phyloP scores from a whole-genome alignment of 1,284 basidiomycete genomes.

The Leccinum angustisporum region DNA sequence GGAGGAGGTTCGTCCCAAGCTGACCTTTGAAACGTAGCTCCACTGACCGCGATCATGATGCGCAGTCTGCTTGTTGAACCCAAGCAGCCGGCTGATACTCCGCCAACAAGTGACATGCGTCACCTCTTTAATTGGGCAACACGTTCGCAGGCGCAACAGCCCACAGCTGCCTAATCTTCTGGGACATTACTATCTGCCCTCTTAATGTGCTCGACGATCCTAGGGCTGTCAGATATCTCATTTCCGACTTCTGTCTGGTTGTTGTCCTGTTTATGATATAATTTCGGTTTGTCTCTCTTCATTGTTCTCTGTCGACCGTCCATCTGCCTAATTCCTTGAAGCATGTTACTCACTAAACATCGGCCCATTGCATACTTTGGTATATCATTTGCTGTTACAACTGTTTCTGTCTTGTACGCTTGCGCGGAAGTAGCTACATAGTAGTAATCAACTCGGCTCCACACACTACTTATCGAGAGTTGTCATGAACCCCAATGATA shows the following conservation, averaged over 20 bases:
- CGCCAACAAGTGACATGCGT: slow-evolving; percentile 65
- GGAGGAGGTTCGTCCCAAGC: slow-evolving; percentile 60
- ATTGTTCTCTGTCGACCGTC: slow-evolving; percentile 14
- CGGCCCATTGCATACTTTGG: slow-evolving; percentile 32
- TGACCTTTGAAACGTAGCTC: background rate
- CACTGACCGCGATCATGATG: slow-evolving; percentile 5
- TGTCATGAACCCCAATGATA: background rate
- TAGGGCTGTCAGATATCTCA: slow-evolving; percentile 29
- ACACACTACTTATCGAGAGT: background rate
- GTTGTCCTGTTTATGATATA: slow-evolving; percentile 31
- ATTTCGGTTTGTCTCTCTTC: slow-evolving; percentile 21
- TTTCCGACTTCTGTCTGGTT: slow-evolving; percentile 19
- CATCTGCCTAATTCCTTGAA: slow-evolving; percentile 28
- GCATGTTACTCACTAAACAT: slow-evolving; percentile 28
- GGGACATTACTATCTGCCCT: slow-evolving; percentile 21
- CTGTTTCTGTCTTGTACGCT: slow-evolving; percentile 28
- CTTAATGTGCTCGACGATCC: slow-evolving; percentile 18
- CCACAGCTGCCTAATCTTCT: slow-evolving; percentile 33
- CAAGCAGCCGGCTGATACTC: slow-evolving; percentile 68
- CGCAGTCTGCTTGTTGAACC: slow-evolving; percentile 75
- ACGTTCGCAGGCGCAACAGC: slow-evolving; percentile 44
- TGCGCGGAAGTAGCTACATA: slow-evolving; percentile 11
- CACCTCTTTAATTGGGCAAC: slow-evolving; percentile 77
- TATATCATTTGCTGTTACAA: slow-evolving; percentile 31
- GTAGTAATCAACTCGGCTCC: background rate